phyloP scores from a whole-genome alignment of 192 early-diverging fungal genomes.

The Mortierella alpina region DNA sequence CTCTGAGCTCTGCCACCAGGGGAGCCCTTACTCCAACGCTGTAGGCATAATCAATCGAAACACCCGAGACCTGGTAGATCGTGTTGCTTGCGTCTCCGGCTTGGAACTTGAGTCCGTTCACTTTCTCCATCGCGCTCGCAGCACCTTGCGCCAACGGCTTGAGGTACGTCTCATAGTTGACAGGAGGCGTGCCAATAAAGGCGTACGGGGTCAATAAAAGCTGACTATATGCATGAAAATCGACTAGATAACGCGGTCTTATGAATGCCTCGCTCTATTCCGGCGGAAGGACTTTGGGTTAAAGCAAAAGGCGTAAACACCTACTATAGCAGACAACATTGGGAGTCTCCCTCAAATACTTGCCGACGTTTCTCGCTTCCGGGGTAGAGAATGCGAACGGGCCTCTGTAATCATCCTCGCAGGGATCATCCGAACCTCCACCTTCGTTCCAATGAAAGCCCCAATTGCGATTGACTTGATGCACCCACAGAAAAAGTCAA shows the following conservation, averaged over 20 bases:
- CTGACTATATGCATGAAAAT: constrained; percentile 64
- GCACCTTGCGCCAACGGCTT: constrained; percentile 18
- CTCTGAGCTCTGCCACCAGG: constrained; percentile 17
- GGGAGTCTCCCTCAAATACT: constrained; percentile 45
- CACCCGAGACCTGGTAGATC: constrained; percentile 62
- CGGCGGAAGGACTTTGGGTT: too few species aligned
- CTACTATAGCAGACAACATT: constrained; percentile 48
- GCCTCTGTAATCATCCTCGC: constrained; percentile 54
- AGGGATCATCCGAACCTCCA: constrained; percentile 59
- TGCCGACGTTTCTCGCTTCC: constrained; percentile 55
- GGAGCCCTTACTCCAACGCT: constrained; percentile 7
- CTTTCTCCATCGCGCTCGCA: constrained; percentile 7
- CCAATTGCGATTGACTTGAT: constrained; percentile 60
- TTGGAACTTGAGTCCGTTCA: constrained; percentile 49
- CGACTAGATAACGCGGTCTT: constrained; percentile 3
- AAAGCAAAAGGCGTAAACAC: neutral
- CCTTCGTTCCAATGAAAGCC: constrained; percentile 53
- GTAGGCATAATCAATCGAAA: constrained; percentile 63
- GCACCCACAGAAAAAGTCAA: neutral
- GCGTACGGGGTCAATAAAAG: constrained; percentile 44
- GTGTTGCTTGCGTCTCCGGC: constrained; percentile 53
- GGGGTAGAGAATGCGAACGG: constrained; percentile 39
- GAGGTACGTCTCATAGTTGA: constrained; percentile 18
- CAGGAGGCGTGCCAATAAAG: constrained; percentile 6
- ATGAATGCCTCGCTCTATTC: too few species aligned